Conservation (phyloP, 371 early-diverging fungal species). For the Apophysomyces elegans region DNA sequence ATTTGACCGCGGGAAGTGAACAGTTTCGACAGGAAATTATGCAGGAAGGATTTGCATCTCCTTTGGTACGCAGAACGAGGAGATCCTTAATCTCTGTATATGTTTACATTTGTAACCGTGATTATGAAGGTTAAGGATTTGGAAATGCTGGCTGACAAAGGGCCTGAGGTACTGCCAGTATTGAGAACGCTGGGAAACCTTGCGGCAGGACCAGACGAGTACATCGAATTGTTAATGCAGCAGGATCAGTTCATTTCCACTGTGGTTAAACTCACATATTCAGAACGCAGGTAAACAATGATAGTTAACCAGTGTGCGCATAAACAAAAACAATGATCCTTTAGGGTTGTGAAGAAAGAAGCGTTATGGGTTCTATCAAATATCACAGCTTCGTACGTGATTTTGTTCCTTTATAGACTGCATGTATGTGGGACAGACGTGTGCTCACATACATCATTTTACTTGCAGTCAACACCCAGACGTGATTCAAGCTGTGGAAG, state of each 20-base stretch:
- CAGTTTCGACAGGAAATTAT: slow-evolving; percentile 53
- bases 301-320: neutral
- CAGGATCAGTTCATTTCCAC: slow-evolving; percentile 55
- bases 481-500: slow-evolving; percentile 53
- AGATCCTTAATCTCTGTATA: neutral
- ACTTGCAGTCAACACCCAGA: slow-evolving; percentile 22
- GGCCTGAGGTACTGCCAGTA: slow-evolving; percentile 59
- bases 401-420: slow-evolving; percentile 9
- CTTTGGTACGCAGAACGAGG: slow-evolving; percentile 31
- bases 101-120: neutral
- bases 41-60: slow-evolving; percentile 43
- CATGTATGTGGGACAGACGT: slow-evolving; percentile 8
- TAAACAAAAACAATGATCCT: neutral
- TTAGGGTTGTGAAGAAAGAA: slow-evolving; percentile 74
- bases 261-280: slow-evolving; percentile 52
- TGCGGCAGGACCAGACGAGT: slow-evolving; percentile 63
- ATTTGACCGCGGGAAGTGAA: slow-evolving; percentile 67
- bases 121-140: slow-evolving; percentile 31
- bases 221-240: slow-evolving; percentile 54
- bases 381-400: slow-evolving; percentile 65
- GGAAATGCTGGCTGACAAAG: slow-evolving; percentile 34
- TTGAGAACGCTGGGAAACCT: slow-evolving; percentile 76
- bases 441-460: slow-evolving; percentile 7
- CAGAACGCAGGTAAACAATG: slow-evolving; percentile 57
- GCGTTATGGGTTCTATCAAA: slow-evolving; percentile 76